Percentiles rank a stretch among this genome's conserved stretches.
These are phyloP conservation scores for Trypanosoma melophagium DNA, from an alignment of 208 protist genomes.

Conservation along the genomic window DNA sequence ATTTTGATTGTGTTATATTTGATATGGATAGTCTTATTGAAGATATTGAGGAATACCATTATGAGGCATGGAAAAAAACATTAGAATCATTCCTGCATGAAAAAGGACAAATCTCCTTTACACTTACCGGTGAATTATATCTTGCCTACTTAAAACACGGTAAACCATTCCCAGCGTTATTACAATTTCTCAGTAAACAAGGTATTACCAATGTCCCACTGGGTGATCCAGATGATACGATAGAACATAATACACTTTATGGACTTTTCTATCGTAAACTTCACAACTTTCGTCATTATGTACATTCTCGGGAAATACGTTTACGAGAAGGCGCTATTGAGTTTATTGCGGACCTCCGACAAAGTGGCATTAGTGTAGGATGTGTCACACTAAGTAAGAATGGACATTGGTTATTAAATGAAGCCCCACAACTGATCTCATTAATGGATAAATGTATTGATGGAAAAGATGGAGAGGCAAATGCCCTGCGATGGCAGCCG, in stretches of 20 bases:
- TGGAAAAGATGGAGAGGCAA: constrained; percentile 58
- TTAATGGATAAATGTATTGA: constrained; percentile 81
- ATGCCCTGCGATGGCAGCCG: constrained; percentile 65
- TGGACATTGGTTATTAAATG: constrained; percentile 68
- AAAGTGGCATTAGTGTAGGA: constrained; percentile 77
- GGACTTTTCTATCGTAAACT: constrained; percentile 72
- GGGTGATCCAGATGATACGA: constrained; percentile 47
- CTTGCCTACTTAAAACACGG: constrained; percentile 81
- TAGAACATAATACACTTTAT: constrained; percentile 53
- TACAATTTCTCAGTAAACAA: constrained; percentile 67
- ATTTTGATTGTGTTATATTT: constrained; percentile 90
- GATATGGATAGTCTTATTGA: constrained; percentile 84
- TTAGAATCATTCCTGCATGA: constrained; percentile 70
- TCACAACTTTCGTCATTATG: constrained; percentile 55
- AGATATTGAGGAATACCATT: constrained; percentile 82
- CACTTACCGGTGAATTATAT: constrained; percentile 77
- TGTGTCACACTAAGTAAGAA: constrained; percentile 86
- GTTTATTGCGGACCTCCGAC: constrained; percentile 67
- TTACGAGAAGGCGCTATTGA: constrained; percentile 57
- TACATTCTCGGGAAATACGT: constrained; percentile 47
- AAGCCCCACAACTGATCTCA: constrained; percentile 52
- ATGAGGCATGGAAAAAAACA: constrained; percentile 82
- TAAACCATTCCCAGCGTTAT: constrained; percentile 58
- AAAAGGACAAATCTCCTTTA: constrained; percentile 36
- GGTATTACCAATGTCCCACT: constrained; percentile 38